phyloP scores from a whole-genome alignment of 1,284 basidiomycete genomes.

The Agroathelia rolfsii region DNA sequence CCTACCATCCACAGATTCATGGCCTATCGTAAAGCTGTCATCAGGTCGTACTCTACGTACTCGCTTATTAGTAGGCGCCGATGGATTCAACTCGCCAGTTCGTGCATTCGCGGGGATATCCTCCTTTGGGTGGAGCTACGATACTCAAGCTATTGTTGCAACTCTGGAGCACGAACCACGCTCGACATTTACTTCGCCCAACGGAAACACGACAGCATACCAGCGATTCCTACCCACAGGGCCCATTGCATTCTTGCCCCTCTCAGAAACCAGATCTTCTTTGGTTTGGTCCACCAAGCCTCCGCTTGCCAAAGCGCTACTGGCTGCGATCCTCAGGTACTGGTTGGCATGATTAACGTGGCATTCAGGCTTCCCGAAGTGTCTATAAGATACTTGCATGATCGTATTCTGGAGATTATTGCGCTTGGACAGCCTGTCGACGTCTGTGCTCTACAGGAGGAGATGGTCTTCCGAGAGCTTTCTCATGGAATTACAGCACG shows the following conservation, averaged over 20 bases:
- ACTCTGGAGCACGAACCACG: conserved; percentile 69
- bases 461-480: conserved; percentile 59
- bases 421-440: conserved; percentile 32
- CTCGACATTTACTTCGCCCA: conserved; percentile 42
- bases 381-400: conserved; percentile 63
- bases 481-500: conserved; percentile 52
- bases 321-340: conserved; percentile 51
- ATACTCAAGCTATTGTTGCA: conserved; percentile 85
- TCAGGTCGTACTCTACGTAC: conserved; percentile 54
- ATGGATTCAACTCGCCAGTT: conserved; percentile 93
- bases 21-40: conserved; percentile 69
- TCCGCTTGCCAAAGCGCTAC: conserved; percentile 64
- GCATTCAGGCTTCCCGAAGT: conserved; percentile 82
- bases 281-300: conserved; percentile 95
- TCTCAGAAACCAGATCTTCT: conserved; percentile 71
- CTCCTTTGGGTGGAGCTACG: conserved; percentile 89
- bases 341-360: conserved; percentile 79
- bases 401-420: conserved; percentile 48
- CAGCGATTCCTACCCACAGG: conserved; percentile 95
- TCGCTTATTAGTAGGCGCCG: conserved; percentile 81
- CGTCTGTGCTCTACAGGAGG: conserved; percentile 36
- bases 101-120: conserved; percentile 79
- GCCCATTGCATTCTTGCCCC: conserved; percentile 89
- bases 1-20: conserved; percentile 19
- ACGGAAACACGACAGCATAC: conserved; percentile 84